Conservation (phyloP, 176 grass and related monocot species). For the Aegilops umbellulata region DNA sequence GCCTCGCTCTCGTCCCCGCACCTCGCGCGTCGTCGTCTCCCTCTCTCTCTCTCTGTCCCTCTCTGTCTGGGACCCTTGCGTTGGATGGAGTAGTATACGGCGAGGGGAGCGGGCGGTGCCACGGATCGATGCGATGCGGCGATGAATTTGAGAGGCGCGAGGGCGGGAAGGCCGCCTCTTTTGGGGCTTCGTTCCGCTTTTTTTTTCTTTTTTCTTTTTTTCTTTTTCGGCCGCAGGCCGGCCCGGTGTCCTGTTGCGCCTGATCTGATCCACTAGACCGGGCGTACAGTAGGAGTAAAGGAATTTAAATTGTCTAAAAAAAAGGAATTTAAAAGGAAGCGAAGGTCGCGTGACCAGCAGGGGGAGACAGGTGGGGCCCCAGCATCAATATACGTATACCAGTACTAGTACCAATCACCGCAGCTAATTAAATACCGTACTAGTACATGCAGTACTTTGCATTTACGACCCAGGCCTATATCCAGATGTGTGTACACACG, state of each 20-base stretch:
- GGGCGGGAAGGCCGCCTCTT: constrained; percentile 26
- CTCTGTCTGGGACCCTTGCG: neutral
- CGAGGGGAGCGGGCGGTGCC: neutral
- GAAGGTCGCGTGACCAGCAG: too few relatives aligned
- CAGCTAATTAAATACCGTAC: too few relatives aligned
- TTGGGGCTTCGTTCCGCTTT: neutral
- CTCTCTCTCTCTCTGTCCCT: neutral
- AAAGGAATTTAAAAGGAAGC: too few relatives aligned
- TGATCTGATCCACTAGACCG: neutral
- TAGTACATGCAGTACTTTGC: too few relatives aligned
- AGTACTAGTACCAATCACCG: too few relatives aligned
- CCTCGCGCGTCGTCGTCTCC: neutral
- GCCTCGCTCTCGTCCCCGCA: too few relatives aligned
- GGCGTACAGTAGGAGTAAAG: too few relatives aligned
- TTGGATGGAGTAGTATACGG: neutral
- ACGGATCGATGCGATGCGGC: neutral
- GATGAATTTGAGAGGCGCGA: constrained; percentile 23
- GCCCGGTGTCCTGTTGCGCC: neutral
- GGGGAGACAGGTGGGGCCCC: too few relatives aligned
- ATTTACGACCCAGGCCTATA: too few relatives aligned
- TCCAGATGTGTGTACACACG: too few relatives aligned
- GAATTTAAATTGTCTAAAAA: too few relatives aligned
- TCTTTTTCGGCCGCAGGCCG: neutral
- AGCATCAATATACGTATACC: too few relatives aligned
- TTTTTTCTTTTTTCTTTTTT: neutral